Conservation (phyloP, 192 early-diverging fungal genomes). For the Helicostylum pulchrum region DNA sequence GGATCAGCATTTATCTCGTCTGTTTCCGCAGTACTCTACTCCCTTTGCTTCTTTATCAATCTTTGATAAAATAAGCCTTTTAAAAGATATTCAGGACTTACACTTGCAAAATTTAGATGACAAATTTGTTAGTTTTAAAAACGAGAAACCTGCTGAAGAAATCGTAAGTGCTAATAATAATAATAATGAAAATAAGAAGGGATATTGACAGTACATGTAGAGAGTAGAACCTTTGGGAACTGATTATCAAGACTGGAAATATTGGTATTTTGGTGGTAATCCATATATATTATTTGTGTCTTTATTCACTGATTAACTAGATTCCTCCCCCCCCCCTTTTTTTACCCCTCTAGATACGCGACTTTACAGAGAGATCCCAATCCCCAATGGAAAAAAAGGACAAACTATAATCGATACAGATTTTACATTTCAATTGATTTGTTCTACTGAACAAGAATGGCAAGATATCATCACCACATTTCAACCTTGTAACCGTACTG, state of each 20-base stretch:
- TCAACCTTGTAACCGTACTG: neutral
- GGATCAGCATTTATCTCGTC: neutral
- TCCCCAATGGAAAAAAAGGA: neutral
- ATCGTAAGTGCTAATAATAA: neutral
- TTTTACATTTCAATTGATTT: constrained; percentile 14
- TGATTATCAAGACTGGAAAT: neutral
- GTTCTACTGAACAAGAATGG: constrained; percentile 7
- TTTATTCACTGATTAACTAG: neutral
- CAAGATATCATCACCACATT: neutral
- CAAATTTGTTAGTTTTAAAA: neutral
- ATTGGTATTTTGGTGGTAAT: constrained; percentile 17
- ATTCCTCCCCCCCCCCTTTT: too few relatives aligned
- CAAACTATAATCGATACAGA: neutral
- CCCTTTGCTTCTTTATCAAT: neutral
- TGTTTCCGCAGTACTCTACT: neutral
- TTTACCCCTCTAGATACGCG: neutral
- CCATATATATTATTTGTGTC: neutral
- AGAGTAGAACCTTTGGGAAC: constrained; percentile 1
- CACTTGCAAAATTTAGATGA: neutral
- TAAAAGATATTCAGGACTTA: constrained; percentile 10
- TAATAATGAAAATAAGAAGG: too few relatives aligned
- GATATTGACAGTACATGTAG: neutral
- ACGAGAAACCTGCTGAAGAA: neutral
- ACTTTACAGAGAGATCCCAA: constrained; percentile 10
- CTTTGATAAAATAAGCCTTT: constrained; percentile 1